A percentile compares a stretch with the other conserved stretches of the same genome.
phyloP scores from a whole-genome alignment of 306 rosid genomes.

The Quercus mongolica region DNA sequence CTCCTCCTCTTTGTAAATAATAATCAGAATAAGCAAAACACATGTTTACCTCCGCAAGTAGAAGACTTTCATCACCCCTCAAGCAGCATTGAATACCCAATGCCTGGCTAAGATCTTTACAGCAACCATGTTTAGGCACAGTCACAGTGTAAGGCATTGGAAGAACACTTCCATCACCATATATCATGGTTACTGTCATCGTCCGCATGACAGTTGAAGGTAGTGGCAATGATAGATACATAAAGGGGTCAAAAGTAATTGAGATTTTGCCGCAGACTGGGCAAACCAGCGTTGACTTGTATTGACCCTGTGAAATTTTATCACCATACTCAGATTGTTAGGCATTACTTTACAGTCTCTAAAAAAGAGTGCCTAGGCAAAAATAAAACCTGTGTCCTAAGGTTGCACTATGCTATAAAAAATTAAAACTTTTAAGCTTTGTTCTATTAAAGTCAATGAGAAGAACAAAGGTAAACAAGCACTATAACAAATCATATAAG shows the following conservation, averaged over 20 bases:
- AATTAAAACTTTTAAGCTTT: background rate
- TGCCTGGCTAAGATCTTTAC: conserved; percentile 70
- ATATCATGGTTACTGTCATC: conserved; percentile 77
- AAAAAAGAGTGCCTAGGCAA: background rate
- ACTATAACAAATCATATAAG: too few species aligned
- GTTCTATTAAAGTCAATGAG: background rate
- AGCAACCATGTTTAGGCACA: conserved; percentile 63
- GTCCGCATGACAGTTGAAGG: conserved; percentile 86
- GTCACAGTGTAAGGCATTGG: conserved; percentile 87
- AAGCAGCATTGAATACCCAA: conserved; percentile 78
- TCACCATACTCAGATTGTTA: background rate
- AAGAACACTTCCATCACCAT: conserved; percentile 82
- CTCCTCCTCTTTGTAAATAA: background rate
- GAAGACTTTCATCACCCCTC: conserved; percentile 83
- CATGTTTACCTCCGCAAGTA: conserved; percentile 81
- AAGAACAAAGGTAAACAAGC: background rate
- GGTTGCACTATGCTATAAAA: background rate
- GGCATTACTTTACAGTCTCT: background rate
- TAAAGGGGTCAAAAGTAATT: conserved; percentile 96
- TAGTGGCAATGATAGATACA: conserved; percentile 93
- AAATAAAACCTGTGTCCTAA: background rate
- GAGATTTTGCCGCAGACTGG: conserved; percentile 88
- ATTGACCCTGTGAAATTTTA: conserved; percentile 81
- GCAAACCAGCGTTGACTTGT: conserved; percentile 96
- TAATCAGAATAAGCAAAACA: conserved; percentile 9